Evolutionary conservation across 2,329 filamentous ascomycete species (phyloP).

Genomic region (Fusarium temperatum): DNA sequence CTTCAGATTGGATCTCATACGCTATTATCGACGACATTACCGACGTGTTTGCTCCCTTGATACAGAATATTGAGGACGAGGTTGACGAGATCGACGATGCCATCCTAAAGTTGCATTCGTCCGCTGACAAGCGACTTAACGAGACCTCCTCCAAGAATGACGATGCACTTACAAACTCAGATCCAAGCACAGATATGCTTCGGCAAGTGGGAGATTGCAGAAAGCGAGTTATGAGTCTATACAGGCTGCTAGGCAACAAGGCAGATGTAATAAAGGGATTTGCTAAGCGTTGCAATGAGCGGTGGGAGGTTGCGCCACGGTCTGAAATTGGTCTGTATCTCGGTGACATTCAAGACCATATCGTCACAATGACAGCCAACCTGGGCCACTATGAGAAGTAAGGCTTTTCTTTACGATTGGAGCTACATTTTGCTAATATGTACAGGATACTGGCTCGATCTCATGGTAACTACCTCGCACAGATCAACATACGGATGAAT

Average conservation of each 20-base stretch:
- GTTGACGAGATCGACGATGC: conserved; percentile 96
- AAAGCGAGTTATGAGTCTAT: conserved; percentile 97
- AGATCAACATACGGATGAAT: conserved; percentile 99
- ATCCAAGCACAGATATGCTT: conserved; percentile 81
- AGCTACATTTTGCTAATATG: conserved; percentile 5
- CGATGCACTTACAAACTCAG: conserved; percentile 54
- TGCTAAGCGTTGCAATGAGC: conserved; percentile 96
- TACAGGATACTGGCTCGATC: conserved; percentile 84
- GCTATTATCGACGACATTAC: conserved; percentile 98
- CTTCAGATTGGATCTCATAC: conserved; percentile 98
- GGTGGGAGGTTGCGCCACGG: conserved; percentile 94
- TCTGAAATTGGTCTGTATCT: conserved; percentile 98
- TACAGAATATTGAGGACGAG: conserved; percentile 92
- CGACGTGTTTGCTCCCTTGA: conserved; percentile 91
- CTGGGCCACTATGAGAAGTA: conserved; percentile 96
- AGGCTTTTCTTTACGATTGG: conserved; percentile 44
- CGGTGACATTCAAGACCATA: conserved; percentile 98
- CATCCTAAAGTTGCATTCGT: conserved; percentile 83
- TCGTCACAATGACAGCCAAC: conserved; percentile 98
- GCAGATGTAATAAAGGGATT: conserved; percentile 99
- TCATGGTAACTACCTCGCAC: conserved; percentile 97
- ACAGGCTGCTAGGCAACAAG: conserved; percentile 93
- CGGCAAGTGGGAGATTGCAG: conserved; percentile 91
- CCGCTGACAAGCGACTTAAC: conserved; percentile 54
- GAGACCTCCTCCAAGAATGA: conserved; percentile 58